Conservation (phyloP, 495 filamentous ascomycete species). For the Daldinia concentrica region DNA sequence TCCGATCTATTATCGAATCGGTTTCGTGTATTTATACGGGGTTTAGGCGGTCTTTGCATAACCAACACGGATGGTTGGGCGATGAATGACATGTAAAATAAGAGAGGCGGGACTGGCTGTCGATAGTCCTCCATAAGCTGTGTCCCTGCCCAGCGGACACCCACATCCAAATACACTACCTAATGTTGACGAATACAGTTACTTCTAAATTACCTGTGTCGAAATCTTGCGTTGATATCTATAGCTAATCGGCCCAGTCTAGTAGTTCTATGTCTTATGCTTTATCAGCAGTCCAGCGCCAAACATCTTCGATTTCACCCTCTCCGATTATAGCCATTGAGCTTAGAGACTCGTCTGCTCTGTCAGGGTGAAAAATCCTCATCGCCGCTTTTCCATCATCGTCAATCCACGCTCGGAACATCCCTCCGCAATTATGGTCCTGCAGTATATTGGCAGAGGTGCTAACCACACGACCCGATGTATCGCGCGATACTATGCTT, state of each 20-base stretch:
- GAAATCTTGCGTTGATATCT: slow-evolving; percentile 4
- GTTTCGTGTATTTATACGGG: slow-evolving; percentile 48
- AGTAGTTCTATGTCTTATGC: slow-evolving; percentile 12
- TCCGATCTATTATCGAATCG: slow-evolving; percentile 39
- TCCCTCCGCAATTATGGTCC: slow-evolving; percentile 88
- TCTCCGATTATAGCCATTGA: background rate
- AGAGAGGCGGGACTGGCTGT: slow-evolving; percentile 10
- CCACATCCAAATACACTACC: slow-evolving; percentile 26
- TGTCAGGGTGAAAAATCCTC: slow-evolving; percentile 65
- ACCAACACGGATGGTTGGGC: slow-evolving; percentile 25
- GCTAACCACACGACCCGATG: slow-evolving; percentile 53
- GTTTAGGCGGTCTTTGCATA: slow-evolving; percentile 40
- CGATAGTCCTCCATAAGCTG: slow-evolving; percentile 3
- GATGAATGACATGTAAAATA: slow-evolving; percentile 43
- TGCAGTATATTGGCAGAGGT: slow-evolving; percentile 62
- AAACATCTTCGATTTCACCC: slow-evolving; percentile 29
- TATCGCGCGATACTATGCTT: slow-evolving; percentile 56
- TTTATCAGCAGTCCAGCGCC: slow-evolving; percentile 30
- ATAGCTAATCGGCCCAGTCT: slow-evolving; percentile 23
- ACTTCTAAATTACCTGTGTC: background rate
- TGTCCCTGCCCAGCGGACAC: slow-evolving; percentile 1
- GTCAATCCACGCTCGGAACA: slow-evolving; percentile 86
- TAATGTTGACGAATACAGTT: slow-evolving; percentile 24
- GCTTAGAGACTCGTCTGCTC: slow-evolving; percentile 12
- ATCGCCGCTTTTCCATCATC: slow-evolving; percentile 67